Conservation (phyloP, 1,284 basidiomycete genomes). For the Apiotrichum laibachii region DNA sequence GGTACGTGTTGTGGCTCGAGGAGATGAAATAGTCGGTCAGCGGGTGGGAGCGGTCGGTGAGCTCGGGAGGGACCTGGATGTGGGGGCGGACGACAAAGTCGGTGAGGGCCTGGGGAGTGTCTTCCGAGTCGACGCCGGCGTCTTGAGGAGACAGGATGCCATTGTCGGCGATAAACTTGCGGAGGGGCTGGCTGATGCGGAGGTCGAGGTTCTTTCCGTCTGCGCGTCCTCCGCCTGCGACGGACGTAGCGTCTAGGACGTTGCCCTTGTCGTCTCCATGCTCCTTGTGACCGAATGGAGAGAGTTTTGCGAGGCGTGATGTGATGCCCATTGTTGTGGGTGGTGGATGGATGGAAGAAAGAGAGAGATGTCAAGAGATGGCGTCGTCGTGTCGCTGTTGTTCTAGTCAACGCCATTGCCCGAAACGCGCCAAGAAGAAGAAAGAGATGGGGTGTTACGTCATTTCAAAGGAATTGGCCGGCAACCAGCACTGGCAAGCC, state of each 20-base stretch:
- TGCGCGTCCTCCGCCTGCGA: constrained; percentile 17
- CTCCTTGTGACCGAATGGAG: constrained; percentile 4
- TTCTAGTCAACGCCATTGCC: too few species aligned
- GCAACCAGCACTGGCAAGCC: too few species aligned
- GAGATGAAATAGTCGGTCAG: constrained; percentile 87
- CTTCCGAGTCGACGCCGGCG: not conserved
- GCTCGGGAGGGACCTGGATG: constrained; percentile 8
- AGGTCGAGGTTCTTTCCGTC: constrained; percentile 3
- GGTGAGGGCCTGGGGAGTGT: constrained; percentile 4
- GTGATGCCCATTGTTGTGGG: not conserved
- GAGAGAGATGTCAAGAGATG: too few species aligned
- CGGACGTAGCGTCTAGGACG: not conserved
- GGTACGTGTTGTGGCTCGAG: constrained; percentile 95
- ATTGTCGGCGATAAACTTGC: constrained; percentile 15
- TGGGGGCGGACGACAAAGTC: constrained; percentile 14
- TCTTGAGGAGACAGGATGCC: constrained; percentile 4
- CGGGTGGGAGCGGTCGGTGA: constrained; percentile 55
- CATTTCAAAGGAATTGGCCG: too few species aligned
- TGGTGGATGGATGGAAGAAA: not conserved
- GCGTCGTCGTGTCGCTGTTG: too few species aligned
- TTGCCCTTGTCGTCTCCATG: constrained; percentile 15
- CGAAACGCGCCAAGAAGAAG: too few species aligned
- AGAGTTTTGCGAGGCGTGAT: not conserved
- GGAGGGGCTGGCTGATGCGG: constrained; percentile 11
- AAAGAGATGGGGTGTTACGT: too few species aligned